A percentile compares a stretch with the other conserved stretches of the same genome.
These are phyloP conservation scores for Oryza meyeriana DNA, from an alignment of 176 grass and related monocot species.

Conservation along the genomic window DNA sequence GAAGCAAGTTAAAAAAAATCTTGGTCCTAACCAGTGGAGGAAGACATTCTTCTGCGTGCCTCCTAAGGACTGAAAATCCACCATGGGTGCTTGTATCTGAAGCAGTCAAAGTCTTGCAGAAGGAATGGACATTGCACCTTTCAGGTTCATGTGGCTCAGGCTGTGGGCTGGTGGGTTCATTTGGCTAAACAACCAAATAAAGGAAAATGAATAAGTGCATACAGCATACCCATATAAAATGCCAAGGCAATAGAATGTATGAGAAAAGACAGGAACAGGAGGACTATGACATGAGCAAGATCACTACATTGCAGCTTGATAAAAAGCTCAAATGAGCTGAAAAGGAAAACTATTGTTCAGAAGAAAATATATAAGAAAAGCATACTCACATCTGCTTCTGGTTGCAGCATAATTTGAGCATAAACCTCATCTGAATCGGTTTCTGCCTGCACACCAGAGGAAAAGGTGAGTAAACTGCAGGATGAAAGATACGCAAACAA, in stretches of 20 bases:
- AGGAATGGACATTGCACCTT: constrained; percentile 54
- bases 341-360: background rate
- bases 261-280: constrained; percentile 1
- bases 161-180: constrained; percentile 42
- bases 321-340: background rate
- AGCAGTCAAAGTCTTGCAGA: constrained; percentile 86
- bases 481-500: background rate
- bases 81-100: constrained; percentile 88
- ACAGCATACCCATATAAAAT: background rate
- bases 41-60: constrained; percentile 79
- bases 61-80: constrained; percentile 75
- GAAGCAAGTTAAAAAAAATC: constrained; percentile 1
- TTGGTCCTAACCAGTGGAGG: constrained; percentile 56
- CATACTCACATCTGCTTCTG: constrained; percentile 61
- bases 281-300: background rate
- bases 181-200: constrained; percentile 26
- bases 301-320: background rate
- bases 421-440: constrained; percentile 93
- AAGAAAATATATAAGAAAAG: constrained; percentile 9
- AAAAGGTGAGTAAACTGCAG: constrained; percentile 25
- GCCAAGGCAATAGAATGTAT: background rate
- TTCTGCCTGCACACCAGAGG: constrained; percentile 62
- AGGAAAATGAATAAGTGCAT: constrained; percentile 25
- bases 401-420: constrained; percentile 82
- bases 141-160: constrained; percentile 35